Base-by-base conservation (phyloP, 306 rosid genomes). In the Glycine latifolia region DNA sequence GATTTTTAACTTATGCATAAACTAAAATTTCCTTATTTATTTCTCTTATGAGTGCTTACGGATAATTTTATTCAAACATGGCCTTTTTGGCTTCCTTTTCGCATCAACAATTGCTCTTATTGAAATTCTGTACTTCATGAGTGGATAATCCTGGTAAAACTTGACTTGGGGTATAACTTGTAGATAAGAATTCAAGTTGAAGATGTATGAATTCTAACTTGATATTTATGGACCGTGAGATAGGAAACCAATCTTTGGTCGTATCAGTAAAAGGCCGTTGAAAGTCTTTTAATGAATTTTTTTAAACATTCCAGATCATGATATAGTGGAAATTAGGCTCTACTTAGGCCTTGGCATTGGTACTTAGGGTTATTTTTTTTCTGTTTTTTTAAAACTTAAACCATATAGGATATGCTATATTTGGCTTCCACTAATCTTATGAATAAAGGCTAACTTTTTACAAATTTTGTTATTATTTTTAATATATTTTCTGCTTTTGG, bases 121-220 rank as follows among this genome's bases (percentile, higher is more conserved):
- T 50, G 48, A 43, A 52, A 1, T 37, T 56, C 2, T 78, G 41
- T 26, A 4, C 65, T 61, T 47, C 54, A 46, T 73, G 59, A 35
- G 44, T 37, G 41, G 43, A 55, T 46, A 71, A 66, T 58, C 41
- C 59, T 56, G 53, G n/a, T 55, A 35, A 59, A 46, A 16, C 68
- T 50, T 62, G 76, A 80, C 54, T 63, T 60, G 59, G 60, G 46
- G 80, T 52, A 72, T 71, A 11, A n/a, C n/a, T 56, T 47, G 17
- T 16, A 13, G 62, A 77, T 20, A 65, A 43, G 4, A 53, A n/a
- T 15, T 52, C 17, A 63, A 26, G 43, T 50, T 68, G 61, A 80
- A 75, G 48, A 50, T 69, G 68, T 4, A 54, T 76, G 52, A 37
- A 11, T 13, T 20, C 49, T 74, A 72, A 41, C 41, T 71, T 7